phyloP scores from a whole-genome alignment of 228 moss, liverwort and hornwort genomes.

The Sphagnum magellanicum region DNA sequence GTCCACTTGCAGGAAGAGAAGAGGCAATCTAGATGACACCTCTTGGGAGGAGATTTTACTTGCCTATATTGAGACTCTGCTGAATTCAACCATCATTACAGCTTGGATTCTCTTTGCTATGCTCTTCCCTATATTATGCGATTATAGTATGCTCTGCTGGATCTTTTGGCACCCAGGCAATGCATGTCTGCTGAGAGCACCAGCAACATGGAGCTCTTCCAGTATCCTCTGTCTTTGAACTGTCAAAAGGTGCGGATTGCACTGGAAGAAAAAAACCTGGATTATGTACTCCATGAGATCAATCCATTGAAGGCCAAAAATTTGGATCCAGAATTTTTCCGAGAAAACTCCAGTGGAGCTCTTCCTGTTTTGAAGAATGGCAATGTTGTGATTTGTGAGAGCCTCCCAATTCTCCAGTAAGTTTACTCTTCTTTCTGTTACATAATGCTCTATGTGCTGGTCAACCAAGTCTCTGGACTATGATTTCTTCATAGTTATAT shows the following conservation, averaged over 20 bases:
- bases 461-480: too few species aligned
- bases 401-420: slow-evolving; percentile 65
- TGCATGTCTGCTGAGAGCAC: slow-evolving; percentile 1
- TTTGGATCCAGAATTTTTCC: slow-evolving; percentile 70
- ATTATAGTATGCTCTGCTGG: too few species aligned
- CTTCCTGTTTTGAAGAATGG: slow-evolving; percentile 64
- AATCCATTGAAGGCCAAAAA: slow-evolving; percentile 72
- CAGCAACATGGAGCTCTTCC: slow-evolving; percentile 61
- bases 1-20: too few species aligned
- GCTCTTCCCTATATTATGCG: too few species aligned
- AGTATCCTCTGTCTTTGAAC: slow-evolving; percentile 69
- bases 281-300: slow-evolving; percentile 52
- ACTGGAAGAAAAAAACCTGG: slow-evolving; percentile 61
- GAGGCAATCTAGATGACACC: too few species aligned
- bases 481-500: too few species aligned
- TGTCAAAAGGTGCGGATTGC: slow-evolving; percentile 69
- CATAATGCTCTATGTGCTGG: too few species aligned
- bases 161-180: too few species aligned
- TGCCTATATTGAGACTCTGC: too few species aligned
- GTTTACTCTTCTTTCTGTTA: slow-evolving; percentile 10
- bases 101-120: too few species aligned
- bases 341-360: slow-evolving; percentile 52
- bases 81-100: too few species aligned
- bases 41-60: too few species aligned
- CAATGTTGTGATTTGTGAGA: slow-evolving; percentile 34